Conservation (phyloP, 2,329 filamentous ascomycete genomes). For the Fusarium redolens region DNA sequence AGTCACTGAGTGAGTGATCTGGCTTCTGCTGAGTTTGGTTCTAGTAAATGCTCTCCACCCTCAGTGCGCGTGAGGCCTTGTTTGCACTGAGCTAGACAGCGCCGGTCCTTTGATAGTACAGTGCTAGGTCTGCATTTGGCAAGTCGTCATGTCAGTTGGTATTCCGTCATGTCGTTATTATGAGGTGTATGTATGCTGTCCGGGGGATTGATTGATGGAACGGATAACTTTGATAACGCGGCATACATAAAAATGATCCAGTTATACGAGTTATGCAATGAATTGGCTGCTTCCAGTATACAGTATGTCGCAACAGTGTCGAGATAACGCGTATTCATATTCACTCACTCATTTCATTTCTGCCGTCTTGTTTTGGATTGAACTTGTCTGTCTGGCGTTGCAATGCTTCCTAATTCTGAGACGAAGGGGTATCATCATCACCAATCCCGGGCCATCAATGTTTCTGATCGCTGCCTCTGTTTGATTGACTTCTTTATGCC, state of each 20-base stretch:
- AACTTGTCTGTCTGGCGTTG: constrained; percentile 19
- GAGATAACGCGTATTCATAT: constrained; percentile 21
- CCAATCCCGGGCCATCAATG: constrained; percentile 30
- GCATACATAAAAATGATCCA: not conserved
- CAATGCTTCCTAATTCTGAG: constrained; percentile 38
- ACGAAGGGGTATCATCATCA: constrained; percentile 35
- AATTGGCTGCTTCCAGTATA: constrained; percentile 6
- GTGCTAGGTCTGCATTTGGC: constrained; percentile 19
- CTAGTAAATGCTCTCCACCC: constrained; percentile 18
- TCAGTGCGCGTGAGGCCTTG: constrained; percentile 27
- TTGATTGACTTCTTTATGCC: constrained; percentile 39
- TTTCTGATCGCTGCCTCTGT: constrained; percentile 35
- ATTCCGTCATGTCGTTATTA: constrained; percentile 31
- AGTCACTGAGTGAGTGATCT: constrained; percentile 16
- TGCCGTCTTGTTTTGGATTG: constrained; percentile 37
- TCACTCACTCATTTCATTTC: not conserved
- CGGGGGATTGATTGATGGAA: constrained; percentile 4
- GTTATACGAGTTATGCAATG: constrained; percentile 25
- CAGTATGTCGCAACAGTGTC: constrained; percentile 19
- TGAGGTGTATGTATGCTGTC: not conserved
- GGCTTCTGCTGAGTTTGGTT: not conserved
- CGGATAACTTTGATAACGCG: constrained; percentile 16
- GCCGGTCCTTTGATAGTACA: constrained; percentile 20
- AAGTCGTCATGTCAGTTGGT: constrained; percentile 39
- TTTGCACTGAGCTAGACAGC: constrained; percentile 23